Base-by-base conservation (phyloP, 2,329 filamentous ascomycete genomes). In the Aschersonia sp. region DNA sequence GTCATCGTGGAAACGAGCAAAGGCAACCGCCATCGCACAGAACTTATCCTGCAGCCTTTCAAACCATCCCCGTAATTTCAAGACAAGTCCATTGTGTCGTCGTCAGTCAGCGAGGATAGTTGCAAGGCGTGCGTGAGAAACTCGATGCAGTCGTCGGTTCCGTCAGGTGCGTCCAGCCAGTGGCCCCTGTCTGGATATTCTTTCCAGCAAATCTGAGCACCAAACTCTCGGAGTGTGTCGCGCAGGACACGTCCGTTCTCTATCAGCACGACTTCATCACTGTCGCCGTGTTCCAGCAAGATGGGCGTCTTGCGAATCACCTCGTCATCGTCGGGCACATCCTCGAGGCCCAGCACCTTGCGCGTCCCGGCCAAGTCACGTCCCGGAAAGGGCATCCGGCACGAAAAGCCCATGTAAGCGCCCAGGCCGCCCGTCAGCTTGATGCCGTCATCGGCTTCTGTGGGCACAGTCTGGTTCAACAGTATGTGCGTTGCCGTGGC, bases 231-330 rank as follows among this genome's bases (percentile, higher is more conserved):
- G 32, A 74, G 53, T 0, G 56, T 56, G 5, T 66, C 60, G 10
- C 61, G 53, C 45, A 71, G 46, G 5, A 55, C 47, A 7, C 60
- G 53, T 0, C 70, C 70, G 5, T 62, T 57, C 12, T 57, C 51
- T 1, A 71, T 52, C 48, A 61, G 52, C 0, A 73, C 65, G 6
- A 68, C 50, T 1, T 63, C 60, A 49, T 73, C 70, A 44, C 73
- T 65, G 1, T 54, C 50, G 45, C 67, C 71, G 51, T 74, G 70
- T 45, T 69, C 62, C 2, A 73, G 54, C 45, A 74, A 58, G 6
- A 69, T 54, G 0, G 69, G 70, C 45, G 69, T 73, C 10, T 62
- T 60, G 29, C 54, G 52, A n/a, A 71, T n/a, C 1, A 66, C 56
- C 8, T 56, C 53, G 45, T 63, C 52, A 41, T 60, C 53, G 6